Conservation (phyloP, 2,329 filamentous ascomycete species). For the Xylariaceae sp. region DNA sequence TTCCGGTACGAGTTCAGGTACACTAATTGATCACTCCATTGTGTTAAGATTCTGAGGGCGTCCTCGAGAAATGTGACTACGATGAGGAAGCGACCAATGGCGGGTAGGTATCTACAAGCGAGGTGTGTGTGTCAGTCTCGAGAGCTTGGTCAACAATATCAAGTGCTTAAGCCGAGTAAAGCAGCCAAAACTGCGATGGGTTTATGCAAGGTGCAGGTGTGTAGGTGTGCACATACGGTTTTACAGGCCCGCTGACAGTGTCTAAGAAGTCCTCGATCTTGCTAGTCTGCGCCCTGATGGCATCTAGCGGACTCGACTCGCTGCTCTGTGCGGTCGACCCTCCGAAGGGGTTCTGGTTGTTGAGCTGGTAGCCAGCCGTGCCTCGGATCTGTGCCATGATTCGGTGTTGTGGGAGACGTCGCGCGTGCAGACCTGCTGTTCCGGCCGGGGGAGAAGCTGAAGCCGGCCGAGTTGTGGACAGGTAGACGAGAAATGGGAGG, state of each 20-base stretch:
- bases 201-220: not conserved
- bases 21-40: constrained; percentile 92
- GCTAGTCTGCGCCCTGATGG: constrained; percentile 91
- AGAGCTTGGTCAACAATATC: not conserved
- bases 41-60: constrained; percentile 90
- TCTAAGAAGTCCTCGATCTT: constrained; percentile 97
- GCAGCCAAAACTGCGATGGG: not conserved
- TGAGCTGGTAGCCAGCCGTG: constrained; percentile 80
- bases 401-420: constrained; percentile 6
- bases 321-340: constrained; percentile 59
- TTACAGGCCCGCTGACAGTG: constrained; percentile 81
- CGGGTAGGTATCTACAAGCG: constrained; percentile 74
- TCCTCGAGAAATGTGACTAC: constrained; percentile 98
- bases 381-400: constrained; percentile 53
- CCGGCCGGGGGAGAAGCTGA: constrained; percentile 7
- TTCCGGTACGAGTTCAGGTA: constrained; percentile 91
- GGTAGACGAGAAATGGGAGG: not conserved
- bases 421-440: constrained; percentile 26
- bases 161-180: constrained; percentile 17
- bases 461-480: not conserved
- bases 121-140: constrained; percentile 13
- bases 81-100: constrained; percentile 94
- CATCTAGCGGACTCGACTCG: constrained; percentile 77
- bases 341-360: constrained; percentile 70
- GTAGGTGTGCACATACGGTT: constrained; percentile 68